Base-by-base conservation (phyloP, 805 yeast genomes). In the Sugiyamaella smithiae region DNA sequence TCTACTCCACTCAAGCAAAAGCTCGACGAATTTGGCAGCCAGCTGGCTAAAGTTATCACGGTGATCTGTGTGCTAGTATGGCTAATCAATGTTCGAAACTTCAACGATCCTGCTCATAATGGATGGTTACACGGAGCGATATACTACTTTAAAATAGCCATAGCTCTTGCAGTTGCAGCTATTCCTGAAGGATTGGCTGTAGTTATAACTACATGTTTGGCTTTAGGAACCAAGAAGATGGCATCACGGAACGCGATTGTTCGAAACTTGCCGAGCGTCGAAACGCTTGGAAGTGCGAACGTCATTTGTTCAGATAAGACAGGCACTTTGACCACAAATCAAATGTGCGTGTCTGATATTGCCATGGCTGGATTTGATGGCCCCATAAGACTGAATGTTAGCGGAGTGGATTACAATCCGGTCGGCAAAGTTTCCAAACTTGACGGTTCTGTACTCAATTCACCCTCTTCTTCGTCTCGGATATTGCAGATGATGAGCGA, bases 171-270 rank as follows among this genome's bases (percentile, higher is more conserved):
- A 1, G 99, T 91, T 16, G 99, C 99, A 45, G 98, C 98, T 3
- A 91, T 91, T 60, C 99, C 99, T 4, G 99, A 91, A 68, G 99
- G 99, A 46, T 77, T 91, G 57, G 97, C 99, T 0, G 91, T 91
- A 59, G 91, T 91, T 63, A 97, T 91, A 37, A 90, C 99, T 3
- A 97, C 91, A 6, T 91, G 98, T 0, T 73, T 91, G 55, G 99
- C 99, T 0, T 72, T 91, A 20, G 98, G 99, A 45, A 97, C 91
- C 38, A 74, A 90, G 57, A 78, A 96, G 69, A 91, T 91, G 99
- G 97, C 99, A 3, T 80, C 80, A 46, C 82, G 88, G 58, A 85
- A 85, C 59, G 98, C 97, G 1, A 91, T 91, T 62, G 96, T 91
- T 31, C 85, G 89, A 62, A 80, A 97, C 59, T 29, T 69, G 32